Evolutionary conservation across 306 rosid species (phyloP).

Genomic region (Medicago truncatula): DNA sequence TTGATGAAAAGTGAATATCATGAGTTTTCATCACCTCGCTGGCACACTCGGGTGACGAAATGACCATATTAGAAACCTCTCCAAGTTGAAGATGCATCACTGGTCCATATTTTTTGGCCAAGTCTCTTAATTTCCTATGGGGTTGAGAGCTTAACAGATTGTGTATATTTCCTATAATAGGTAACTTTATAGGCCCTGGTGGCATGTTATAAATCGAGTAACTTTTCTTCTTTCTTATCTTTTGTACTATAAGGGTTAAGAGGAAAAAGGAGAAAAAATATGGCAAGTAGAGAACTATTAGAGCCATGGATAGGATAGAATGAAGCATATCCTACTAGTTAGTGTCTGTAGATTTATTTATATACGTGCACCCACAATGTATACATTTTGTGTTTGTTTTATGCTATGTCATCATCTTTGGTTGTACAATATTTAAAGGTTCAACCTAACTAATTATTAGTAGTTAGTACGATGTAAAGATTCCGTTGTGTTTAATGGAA

Average conservation of each 20-base stretch:
- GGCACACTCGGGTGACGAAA: slow-evolving; percentile 51
- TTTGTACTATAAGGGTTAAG: background rate
- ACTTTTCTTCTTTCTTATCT: background rate
- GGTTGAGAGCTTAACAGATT: slow-evolving; percentile 14
- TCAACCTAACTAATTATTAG: background rate
- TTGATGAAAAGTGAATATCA: slow-evolving; percentile 44
- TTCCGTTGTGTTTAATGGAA: slow-evolving; percentile 2
- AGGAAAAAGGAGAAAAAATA: slow-evolving; percentile 5
- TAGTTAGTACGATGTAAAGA: background rate
- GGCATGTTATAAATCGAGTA: slow-evolving; percentile 37
- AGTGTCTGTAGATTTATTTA: background rate
- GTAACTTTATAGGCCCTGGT: slow-evolving; percentile 49
- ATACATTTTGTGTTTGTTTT: background rate
- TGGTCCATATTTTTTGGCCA: slow-evolving; percentile 51
- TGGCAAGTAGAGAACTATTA: background rate
- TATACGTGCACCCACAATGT: background rate
- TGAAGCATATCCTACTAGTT: background rate
- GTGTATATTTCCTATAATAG: slow-evolving; percentile 44
- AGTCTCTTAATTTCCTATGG: slow-evolving; percentile 42
- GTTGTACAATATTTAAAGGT: background rate
- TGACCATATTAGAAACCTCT: slow-evolving; percentile 43
- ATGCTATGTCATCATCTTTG: background rate
- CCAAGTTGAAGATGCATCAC: slow-evolving; percentile 54
- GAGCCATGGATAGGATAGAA: background rate
- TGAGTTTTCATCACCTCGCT: slow-evolving; percentile 47